Percentiles rank a stretch among this genome's conserved stretches.
phyloP scores from a whole-genome alignment of 163 green algal species.

The Prototheca cutis region DNA sequence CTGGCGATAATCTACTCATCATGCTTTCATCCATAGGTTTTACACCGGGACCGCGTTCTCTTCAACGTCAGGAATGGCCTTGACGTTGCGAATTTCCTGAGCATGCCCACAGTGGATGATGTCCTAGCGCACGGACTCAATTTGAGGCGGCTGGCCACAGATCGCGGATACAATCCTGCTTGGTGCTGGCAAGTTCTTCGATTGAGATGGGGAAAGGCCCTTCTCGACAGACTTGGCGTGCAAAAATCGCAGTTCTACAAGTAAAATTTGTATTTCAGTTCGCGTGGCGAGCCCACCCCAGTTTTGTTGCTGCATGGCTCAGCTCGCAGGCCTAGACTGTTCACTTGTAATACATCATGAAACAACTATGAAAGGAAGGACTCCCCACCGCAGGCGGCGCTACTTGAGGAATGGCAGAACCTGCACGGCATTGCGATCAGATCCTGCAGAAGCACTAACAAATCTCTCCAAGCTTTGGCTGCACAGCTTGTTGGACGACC shows the following conservation, averaged over 20 bases:
- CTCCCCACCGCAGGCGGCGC: too few relatives aligned
- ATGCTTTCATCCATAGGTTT: slow-evolving; percentile 21
- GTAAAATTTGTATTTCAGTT: too few relatives aligned
- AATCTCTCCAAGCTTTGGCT: slow-evolving; percentile 4
- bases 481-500: slow-evolving; percentile 29
- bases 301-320: too few relatives aligned
- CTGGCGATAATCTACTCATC: too few relatives aligned
- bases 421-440: slow-evolving; percentile 1
- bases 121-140: slow-evolving; percentile 29
- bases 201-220: slow-evolving; percentile 26
- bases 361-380: background rate
- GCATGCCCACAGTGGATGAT: slow-evolving; percentile 24
- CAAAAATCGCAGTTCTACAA: too few relatives aligned
- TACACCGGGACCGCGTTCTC: slow-evolving; percentile 33
- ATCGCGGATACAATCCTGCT: slow-evolving; percentile 22
- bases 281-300: too few relatives aligned
- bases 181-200: slow-evolving; percentile 39
- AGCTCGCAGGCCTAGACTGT: too few relatives aligned
- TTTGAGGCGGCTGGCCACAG: slow-evolving; percentile 27
- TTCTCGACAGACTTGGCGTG: slow-evolving; percentile 4
- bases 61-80: slow-evolving; percentile 32
- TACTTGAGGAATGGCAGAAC: slow-evolving; percentile 11
- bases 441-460: background rate
- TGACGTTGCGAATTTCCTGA: slow-evolving; percentile 41
- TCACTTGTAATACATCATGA: background rate